phyloP scores from a whole-genome alignment of 2,329 filamentous ascomycete species.

The Fusarium concolor region DNA sequence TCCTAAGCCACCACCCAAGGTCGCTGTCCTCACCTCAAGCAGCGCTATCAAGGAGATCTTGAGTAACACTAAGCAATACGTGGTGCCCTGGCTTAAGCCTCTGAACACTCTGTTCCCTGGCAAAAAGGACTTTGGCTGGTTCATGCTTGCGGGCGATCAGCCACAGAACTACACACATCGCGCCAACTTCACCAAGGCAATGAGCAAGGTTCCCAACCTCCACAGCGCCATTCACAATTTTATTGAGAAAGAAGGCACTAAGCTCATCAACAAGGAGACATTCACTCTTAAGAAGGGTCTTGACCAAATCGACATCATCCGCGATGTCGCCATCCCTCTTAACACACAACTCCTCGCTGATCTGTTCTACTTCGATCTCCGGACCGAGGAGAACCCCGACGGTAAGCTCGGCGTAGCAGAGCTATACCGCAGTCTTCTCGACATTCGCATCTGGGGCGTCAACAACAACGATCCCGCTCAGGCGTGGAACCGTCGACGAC shows the following conservation, averaged over 20 bases:
- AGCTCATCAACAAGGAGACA: slow-evolving; percentile 56
- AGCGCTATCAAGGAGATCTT: slow-evolving; percentile 50
- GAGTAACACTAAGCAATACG: slow-evolving; percentile 49
- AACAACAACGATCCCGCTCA: slow-evolving; percentile 61
- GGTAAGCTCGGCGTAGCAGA: slow-evolving; percentile 57
- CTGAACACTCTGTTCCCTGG: slow-evolving; percentile 50
- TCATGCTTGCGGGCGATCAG: slow-evolving; percentile 54
- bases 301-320: slow-evolving; percentile 56
- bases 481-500: slow-evolving; percentile 59
- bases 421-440: slow-evolving; percentile 56
- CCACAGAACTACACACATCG: slow-evolving; percentile 50
- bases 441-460: slow-evolving; percentile 59
- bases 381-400: slow-evolving; percentile 63
- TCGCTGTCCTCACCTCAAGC: slow-evolving; percentile 43
- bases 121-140: slow-evolving; percentile 54
- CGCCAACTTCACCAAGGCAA: slow-evolving; percentile 46
- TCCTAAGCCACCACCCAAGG: slow-evolving; percentile 50
- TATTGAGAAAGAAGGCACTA: slow-evolving; percentile 48
- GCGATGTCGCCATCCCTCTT: slow-evolving; percentile 69
- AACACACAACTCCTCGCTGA: slow-evolving; percentile 67
- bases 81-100: slow-evolving; percentile 50
- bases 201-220: slow-evolving; percentile 52
- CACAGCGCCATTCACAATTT: slow-evolving; percentile 49
- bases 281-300: slow-evolving; percentile 53
- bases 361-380: slow-evolving; percentile 69